Percentiles rank a stretch among this genome's conserved stretches.
These are phyloP conservation scores for Ogataea ganodermae DNA, from an alignment of 805 yeast species.

Conservation along the genomic window DNA sequence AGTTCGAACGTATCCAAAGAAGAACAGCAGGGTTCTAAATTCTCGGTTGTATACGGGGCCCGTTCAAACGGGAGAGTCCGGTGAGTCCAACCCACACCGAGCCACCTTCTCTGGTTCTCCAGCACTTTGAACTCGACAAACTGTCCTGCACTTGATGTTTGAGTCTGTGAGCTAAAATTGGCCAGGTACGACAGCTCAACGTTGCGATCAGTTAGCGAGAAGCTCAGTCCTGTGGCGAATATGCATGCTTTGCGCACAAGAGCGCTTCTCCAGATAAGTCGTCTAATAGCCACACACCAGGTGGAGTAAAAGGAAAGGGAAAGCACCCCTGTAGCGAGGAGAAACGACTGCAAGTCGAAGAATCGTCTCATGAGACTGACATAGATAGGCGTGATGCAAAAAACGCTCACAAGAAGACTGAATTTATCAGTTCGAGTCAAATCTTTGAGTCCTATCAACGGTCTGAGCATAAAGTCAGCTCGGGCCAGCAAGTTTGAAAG, in stretches of 20 bases:
- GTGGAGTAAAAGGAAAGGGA: constrained; percentile 49
- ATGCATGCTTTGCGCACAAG: constrained; percentile 41
- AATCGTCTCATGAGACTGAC: constrained; percentile 37
- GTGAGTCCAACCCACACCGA: constrained; percentile 61
- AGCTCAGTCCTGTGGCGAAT: constrained; percentile 44
- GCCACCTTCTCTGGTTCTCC: constrained; percentile 63
- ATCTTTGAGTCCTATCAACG: constrained; percentile 28
- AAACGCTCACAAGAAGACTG: constrained; percentile 35
- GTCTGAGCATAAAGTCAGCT: constrained; percentile 42
- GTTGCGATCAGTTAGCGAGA: constrained; percentile 21
- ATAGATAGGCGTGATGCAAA: constrained; percentile 47
- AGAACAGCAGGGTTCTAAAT: constrained; percentile 33
- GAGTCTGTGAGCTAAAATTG: constrained; percentile 13
- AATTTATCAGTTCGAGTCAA: constrained; percentile 29
- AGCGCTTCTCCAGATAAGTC: constrained; percentile 53
- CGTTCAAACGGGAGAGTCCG: constrained; percentile 54
- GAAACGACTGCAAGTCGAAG: constrained; percentile 36
- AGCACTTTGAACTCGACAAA: constrained; percentile 50
- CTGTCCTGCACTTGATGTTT: constrained; percentile 37
- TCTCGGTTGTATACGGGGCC: constrained; percentile 47
- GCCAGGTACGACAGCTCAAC: constrained; percentile 14
- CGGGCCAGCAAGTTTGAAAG: constrained; percentile 48
- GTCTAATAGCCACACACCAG: constrained; percentile 46
- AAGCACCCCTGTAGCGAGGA: constrained; percentile 39
- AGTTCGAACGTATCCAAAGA: constrained; percentile 43